Evolutionary conservation across 176 grass and related monocot genomes (phyloP).

Genomic region (Saccharum spontaneum): DNA sequence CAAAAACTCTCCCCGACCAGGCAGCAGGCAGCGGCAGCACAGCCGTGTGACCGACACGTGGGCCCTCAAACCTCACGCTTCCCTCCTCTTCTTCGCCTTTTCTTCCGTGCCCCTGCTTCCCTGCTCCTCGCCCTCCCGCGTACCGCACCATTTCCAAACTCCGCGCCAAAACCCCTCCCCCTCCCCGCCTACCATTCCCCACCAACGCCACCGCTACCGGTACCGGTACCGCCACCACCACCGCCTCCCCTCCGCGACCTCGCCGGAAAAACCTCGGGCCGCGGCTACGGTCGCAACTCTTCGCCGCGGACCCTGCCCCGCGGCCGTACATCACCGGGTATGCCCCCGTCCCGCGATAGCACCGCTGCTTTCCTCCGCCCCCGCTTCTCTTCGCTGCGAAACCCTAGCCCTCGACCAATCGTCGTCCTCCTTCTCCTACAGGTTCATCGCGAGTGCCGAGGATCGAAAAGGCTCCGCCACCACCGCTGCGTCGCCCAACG

Average conservation of each 20-base stretch:
- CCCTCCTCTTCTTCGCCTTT: background rate
- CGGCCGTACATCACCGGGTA: conserved; percentile 7
- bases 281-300: no score
- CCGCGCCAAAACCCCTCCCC: background rate
- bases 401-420: conserved; percentile 22
- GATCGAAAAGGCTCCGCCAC: background rate
- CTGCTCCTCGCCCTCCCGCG: conserved; percentile 11
- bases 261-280: background rate
- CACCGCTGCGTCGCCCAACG: background rate
- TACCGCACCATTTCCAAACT: conserved; percentile 32
- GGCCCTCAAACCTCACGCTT: background rate
- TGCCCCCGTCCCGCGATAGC: background rate
- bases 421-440: background rate
- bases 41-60: background rate
- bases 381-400: background rate
- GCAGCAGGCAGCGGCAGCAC: background rate
- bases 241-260: no score
- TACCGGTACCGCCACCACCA: background rate
- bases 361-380: background rate
- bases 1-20: background rate
- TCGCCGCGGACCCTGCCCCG: background rate
- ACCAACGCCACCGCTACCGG: background rate
- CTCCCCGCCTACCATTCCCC: background rate
- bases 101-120: background rate
- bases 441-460: background rate